A percentile compares a stretch with the other conserved stretches of the same genome.
Evolutionary conservation across 257 asterid genomes (phyloP).

Genomic region (Linaria vulgaris): DNA sequence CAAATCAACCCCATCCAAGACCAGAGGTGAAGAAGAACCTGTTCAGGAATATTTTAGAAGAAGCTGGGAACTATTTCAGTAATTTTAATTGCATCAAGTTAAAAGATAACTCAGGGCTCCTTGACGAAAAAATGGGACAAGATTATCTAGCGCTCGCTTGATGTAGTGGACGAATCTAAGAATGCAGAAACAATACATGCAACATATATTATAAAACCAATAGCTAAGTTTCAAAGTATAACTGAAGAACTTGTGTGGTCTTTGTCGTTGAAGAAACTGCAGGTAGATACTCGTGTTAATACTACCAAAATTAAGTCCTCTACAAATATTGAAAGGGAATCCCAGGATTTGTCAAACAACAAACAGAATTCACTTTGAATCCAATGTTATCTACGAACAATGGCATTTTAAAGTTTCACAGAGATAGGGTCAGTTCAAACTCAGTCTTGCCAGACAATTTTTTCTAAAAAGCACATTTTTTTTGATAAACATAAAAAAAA

Average conservation of each 20-base stretch:
- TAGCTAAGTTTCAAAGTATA: background rate
- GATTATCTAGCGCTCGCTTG: background rate
- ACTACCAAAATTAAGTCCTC: background rate
- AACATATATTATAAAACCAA: no score
- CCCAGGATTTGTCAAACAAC: background rate
- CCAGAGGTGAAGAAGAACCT: conserved; percentile 69
- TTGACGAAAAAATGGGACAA: background rate
- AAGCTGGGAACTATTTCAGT: conserved; percentile 17
- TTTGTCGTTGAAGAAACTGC: background rate
- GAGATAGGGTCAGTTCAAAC: background rate
- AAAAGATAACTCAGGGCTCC: background rate
- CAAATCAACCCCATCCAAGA: conserved; percentile 84
- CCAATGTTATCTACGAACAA: conserved; percentile 1
- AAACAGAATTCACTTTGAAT: background rate
- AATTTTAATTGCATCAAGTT: background rate
- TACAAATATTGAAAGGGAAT: background rate
- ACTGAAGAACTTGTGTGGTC: background rate
- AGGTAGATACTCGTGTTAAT: background rate
- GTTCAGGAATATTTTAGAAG: conserved; percentile 28
- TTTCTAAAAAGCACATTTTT: background rate
- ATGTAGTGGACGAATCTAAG: no score
- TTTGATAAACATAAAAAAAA: no score
- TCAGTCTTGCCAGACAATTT: conserved; percentile 1
- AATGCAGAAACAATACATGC: no score
- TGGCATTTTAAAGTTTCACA: background rate